Base-by-base conservation (phyloP, 2,329 filamentous ascomycete species). In the Ophiocordyceps camponoti-saundersi region DNA sequence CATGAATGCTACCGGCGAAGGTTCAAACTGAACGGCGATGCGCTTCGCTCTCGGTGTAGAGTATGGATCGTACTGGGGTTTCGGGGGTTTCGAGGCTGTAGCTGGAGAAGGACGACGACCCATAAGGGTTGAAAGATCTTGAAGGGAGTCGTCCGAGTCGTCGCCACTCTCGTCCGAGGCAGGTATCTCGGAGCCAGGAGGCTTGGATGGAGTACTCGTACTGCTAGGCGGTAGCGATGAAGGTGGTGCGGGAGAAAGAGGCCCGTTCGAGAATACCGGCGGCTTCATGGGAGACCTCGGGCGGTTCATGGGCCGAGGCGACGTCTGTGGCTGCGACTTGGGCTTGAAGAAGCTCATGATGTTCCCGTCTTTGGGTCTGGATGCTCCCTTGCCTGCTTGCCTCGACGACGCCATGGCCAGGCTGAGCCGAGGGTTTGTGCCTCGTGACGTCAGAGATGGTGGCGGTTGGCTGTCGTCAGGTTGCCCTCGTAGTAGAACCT, bases 131-230 rank as follows among this genome's bases (percentile, higher is more conserved):
- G 61, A 58, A 1, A 81, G 59, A 42, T 73, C 68, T 6, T 73
- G 70, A 15, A 81, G 67, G 0, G 80, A 81, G 44, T 72, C 72
- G 23, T 77, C 74, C 18, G 78, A 78, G 18, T 56, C 59, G 36
- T 52, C 53, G 36, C 69, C 71, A 26, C 71, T 72, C 18, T 82
- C 81, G 55, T 89, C 85, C 0, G 85, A 88, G 47, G 76, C 80
- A 43, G 71, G 71, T 40, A 89, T 82, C 47, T 81, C 65, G 13
- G 52, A 10, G 48, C 45, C 49, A 53, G 47, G 44, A 11, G 49
- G 45, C 46, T 41, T 41, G 15, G 21, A 16, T 18, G 42, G 42
- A 7, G 23, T 43, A 22, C 42, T 43, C 22, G 6, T 56, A 42
- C 53, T 44, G 45, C 57, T 49, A n/a, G 50, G 49, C 13, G 55